Base-by-base conservation (phyloP, 768 basidiomycete genomes). In the Xerocomellus amylosporus region DNA sequence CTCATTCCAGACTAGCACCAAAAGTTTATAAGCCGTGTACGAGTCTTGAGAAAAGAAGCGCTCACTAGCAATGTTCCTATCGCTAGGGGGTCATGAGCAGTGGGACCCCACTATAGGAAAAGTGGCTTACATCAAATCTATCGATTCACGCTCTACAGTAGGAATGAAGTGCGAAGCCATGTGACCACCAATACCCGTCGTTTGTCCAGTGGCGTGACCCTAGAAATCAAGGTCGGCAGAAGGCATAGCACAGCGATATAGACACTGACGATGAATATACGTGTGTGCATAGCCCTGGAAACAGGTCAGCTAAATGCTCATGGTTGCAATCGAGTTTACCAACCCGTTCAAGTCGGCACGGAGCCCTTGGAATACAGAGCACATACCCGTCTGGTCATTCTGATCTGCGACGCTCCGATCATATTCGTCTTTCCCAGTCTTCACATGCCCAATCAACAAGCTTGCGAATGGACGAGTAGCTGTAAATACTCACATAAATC, bases 221-320 rank as follows among this genome's bases (percentile, higher is more conserved):
- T 4, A 8, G 4, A 45, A 28, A 34, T 44, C 10, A 17, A 24
- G 22, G 33, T 37, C 0, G 0, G 13, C 4, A 48, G 8, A 15
- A 9, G 4, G 26, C 7, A 14, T 5, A 14, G 2, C 9, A 24
- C 9, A 30, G 8, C 1, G 10, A 9, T 10, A 38, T 20, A 4
- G 8, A 22, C 8, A 70, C 79, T 61, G 64, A 89, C 89, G 56
- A 96, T 94, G 71, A 93, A 96, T 13, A 95, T 77, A 24, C 84
- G 82, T 2, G 90, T 79, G 26, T 80, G 5, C 33, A 87, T 88
- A 15, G 76, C 72, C 33, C 88, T 88, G 49, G 50, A 49, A 28
- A 5, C 44, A 8, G 30, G 17, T 51, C 15, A 49, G 61, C 38
- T 22, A 37, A n/a, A 13, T 51, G 8, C 10, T 33, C 5, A 20